Evolutionary conservation across 768 basidiomycete genomes (phyloP).

Genomic region (Leccinum boreale): DNA sequence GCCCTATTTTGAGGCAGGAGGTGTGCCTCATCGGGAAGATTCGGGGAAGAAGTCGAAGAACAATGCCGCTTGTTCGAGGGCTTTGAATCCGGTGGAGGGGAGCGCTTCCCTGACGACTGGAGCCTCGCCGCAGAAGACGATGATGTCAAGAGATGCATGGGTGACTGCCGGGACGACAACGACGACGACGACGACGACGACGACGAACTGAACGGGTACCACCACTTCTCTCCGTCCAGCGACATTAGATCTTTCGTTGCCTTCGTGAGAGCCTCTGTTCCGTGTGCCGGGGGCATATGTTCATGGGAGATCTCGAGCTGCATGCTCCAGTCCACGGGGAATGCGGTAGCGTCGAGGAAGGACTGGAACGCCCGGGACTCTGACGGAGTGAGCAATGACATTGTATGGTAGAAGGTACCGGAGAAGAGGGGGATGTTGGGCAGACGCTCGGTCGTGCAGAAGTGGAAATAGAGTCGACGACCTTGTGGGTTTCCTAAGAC

Average conservation of each 20-base stretch:
- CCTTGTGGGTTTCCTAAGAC: conserved; percentile 17
- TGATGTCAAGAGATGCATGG: conserved; percentile 17
- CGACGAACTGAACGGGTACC: conserved; percentile 23
- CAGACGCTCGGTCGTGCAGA: background rate
- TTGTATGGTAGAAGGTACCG: conserved; percentile 17
- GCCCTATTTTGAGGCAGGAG: conserved; percentile 10
- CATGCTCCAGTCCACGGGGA: conserved; percentile 48
- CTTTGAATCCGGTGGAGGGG: conserved; percentile 24
- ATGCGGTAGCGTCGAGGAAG: conserved; percentile 52
- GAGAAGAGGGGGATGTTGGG: background rate
- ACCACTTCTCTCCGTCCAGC: conserved; percentile 49
- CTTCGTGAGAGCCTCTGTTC: conserved; percentile 65
- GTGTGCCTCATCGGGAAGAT: conserved; percentile 10
- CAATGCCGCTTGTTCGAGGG: conserved; percentile 34
- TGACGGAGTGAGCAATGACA: conserved; percentile 63
- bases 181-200: conserved; percentile 29
- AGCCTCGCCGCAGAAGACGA: conserved; percentile 13
- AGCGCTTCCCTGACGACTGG: conserved; percentile 22
- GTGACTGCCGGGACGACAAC: conserved; percentile 27
- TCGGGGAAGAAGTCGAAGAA: conserved; percentile 15
- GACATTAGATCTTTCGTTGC: conserved; percentile 85
- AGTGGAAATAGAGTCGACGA: conserved; percentile 11
- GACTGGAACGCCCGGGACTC: conserved; percentile 69
- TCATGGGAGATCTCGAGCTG: conserved; percentile 37
- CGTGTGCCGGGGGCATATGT: conserved; percentile 48